phyloP scores from a whole-genome alignment of 1,284 basidiomycete species.

The Sporisorium scitamineum region DNA sequence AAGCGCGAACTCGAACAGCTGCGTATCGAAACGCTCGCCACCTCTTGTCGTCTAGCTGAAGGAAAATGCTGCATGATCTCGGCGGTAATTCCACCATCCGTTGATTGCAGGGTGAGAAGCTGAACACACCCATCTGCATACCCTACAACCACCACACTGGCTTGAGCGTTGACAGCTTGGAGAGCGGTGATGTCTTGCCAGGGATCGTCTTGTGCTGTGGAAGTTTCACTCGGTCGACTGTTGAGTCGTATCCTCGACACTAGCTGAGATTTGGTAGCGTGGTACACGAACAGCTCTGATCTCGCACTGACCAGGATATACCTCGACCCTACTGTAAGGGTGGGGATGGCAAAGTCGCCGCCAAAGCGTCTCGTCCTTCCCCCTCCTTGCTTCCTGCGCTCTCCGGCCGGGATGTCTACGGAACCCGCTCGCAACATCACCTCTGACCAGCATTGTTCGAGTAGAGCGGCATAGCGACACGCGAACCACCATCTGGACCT shows the following conservation, averaged over 20 bases:
- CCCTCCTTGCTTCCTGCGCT: background rate
- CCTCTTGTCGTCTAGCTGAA: slow-evolving; percentile 5
- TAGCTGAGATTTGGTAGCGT: background rate
- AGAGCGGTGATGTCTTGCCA: slow-evolving; percentile 41
- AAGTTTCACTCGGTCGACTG: background rate
- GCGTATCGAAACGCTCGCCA: slow-evolving; percentile 16
- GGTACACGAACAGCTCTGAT: slow-evolving; percentile 22
- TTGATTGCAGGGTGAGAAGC: background rate
- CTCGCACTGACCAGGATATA: slow-evolving; percentile 27
- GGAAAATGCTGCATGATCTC: background rate
- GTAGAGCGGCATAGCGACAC: background rate
- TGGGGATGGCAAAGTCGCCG: slow-evolving; percentile 30
- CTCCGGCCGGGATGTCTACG: background rate
- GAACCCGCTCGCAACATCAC: slow-evolving; percentile 5
- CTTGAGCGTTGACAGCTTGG: slow-evolving; percentile 7
- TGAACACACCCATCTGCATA: slow-evolving; percentile 35
- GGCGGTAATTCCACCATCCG: background rate
- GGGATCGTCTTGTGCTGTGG: slow-evolving; percentile 14
- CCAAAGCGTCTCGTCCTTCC: slow-evolving; percentile 4
- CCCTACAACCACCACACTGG: slow-evolving; percentile 18
- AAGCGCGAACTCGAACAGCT: background rate
- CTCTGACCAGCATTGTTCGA: slow-evolving; percentile 6
- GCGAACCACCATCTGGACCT: slow-evolving; percentile 25
- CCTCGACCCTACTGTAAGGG: slow-evolving; percentile 7
- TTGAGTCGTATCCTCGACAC: slow-evolving; percentile 11